Evolutionary conservation across 495 filamentous ascomycete species (phyloP).

Genomic region (Hyaloscypha finlandica): DNA sequence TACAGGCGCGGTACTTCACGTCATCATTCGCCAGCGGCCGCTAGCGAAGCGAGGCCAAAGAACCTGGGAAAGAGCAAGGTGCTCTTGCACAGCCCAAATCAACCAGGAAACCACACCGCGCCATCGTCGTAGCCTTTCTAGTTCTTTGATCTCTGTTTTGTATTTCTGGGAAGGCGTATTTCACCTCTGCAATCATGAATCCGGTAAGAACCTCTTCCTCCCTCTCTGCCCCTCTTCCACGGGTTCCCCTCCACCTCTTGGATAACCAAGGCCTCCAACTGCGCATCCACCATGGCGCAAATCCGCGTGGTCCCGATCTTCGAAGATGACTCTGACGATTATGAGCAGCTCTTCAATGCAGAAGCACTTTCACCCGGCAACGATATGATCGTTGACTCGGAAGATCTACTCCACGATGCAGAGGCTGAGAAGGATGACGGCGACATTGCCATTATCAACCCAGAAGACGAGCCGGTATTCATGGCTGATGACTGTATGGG

Average conservation of each 20-base stretch:
- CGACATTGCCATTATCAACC: constrained; percentile 75
- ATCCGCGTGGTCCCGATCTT: neutral
- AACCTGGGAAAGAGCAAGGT: neutral
- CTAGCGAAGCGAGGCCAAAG: constrained; percentile 2
- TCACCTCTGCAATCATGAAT: constrained; percentile 31
- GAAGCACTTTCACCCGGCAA: constrained; percentile 46
- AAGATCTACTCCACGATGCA: constrained; percentile 43
- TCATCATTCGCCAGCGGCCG: constrained; percentile 4
- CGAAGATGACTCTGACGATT: constrained; percentile 20
- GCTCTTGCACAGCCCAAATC: constrained; percentile 4
- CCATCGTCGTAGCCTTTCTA: constrained; percentile 9
- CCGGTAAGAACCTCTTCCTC: constrained; percentile 21
- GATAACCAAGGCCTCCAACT: neutral
- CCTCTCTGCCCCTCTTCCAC: neutral
- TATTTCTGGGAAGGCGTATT: constrained; percentile 26
- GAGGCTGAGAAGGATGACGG: constrained; percentile 71
- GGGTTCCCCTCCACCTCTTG: constrained; percentile 14
- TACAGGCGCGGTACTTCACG: neutral
- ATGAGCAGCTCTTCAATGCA: constrained; percentile 41
- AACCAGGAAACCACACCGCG: constrained; percentile 1
- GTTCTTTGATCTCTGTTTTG: constrained; percentile 21
- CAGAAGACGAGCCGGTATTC: constrained; percentile 52
- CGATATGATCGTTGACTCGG: constrained; percentile 73
- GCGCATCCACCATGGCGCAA: neutral
- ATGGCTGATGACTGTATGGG: constrained; percentile 74